Evolutionary conservation across 768 basidiomycete genomes (phyloP), one percentile per base, ranked within the genome.

Genomic region (Phanerochaete carnosa): DNA sequence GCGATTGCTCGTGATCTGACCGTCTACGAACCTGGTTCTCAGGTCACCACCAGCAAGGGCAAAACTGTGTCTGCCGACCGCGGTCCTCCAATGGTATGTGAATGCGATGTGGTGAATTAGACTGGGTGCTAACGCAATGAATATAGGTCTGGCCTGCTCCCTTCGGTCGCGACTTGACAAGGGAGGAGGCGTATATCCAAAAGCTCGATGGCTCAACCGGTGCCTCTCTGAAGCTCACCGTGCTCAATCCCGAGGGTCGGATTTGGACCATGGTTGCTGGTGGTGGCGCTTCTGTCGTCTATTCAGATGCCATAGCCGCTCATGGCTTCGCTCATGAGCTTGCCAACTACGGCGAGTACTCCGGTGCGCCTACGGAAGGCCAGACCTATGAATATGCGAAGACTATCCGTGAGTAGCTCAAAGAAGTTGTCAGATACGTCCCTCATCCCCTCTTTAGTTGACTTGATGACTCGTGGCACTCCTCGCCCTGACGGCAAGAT

Each of bases 251-350:
- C 57, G 89, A 92, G 72, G 97, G 96, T 62, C 90, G 95, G 63
- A 87, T 99, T 65, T 99, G 97, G 97, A 98, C 97, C 67, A 98
- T 98, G 96, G 97, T 99, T 58, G 96, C 97, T 57, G 97, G 96
- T 79, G 97, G 97, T 71, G 94, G 94, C 80, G 84, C 85, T 23
- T 84, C 82, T 7, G 84, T 87, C 63, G 84, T 86, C 45, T 87
- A 87, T 69, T 81, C 80, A 7, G 89, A 91, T 64, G 89, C 90
- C 65, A 91, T 91, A 63, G 89, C 88, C 55, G 95, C 96, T 6
- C 93, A 94, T 70, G 96, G 96, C 35, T 98, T 87, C 71, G 95
- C 97, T 22, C 85, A 97, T 72, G 97, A 99, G 75, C 90, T 99
- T 65, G 96, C 96, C 74, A 99, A 98, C 83, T 98, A 98, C 70